A percentile compares a stretch with the other conserved stretches of the same genome.
These are phyloP conservation scores for Xylaria sp. DNA, from an alignment of 2,329 filamentous ascomycete genomes.

Conservation along the genomic window DNA sequence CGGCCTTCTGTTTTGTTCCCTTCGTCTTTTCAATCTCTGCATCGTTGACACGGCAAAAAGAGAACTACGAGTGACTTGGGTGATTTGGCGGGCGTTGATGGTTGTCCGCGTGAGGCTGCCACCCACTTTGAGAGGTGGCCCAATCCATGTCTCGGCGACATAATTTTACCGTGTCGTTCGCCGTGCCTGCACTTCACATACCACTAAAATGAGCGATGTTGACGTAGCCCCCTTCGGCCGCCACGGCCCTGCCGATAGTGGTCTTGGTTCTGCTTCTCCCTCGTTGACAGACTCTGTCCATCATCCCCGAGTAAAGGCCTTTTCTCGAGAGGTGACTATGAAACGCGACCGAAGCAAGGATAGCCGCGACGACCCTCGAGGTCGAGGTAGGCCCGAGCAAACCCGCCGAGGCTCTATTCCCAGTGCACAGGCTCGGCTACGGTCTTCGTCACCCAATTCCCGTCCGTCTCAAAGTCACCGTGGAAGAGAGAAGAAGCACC, in stretches of 20 bases:
- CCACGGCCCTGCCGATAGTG: slow-evolving; percentile 41
- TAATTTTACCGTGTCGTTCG: slow-evolving; percentile 46
- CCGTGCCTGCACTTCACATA: slow-evolving; percentile 27
- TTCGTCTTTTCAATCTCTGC: background rate
- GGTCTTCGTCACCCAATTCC: slow-evolving; percentile 43
- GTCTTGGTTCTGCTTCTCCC: slow-evolving; percentile 17
- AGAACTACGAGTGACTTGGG: slow-evolving; percentile 11
- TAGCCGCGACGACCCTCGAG: slow-evolving; percentile 51
- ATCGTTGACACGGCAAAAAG: slow-evolving; percentile 10
- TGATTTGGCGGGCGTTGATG: slow-evolving; percentile 27
- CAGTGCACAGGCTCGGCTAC: slow-evolving; percentile 41
- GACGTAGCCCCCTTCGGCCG: slow-evolving; percentile 42
- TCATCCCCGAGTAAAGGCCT: slow-evolving; percentile 35
- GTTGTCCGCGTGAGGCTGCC: slow-evolving; percentile 44
- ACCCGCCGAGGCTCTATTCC: slow-evolving; percentile 42
- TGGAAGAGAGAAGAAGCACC: slow-evolving; percentile 42
- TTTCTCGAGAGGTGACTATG: slow-evolving; percentile 55
- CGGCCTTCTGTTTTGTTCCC: background rate
- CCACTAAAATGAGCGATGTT: slow-evolving; percentile 44
- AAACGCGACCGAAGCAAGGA: slow-evolving; percentile 54
- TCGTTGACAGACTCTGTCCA: slow-evolving; percentile 35
- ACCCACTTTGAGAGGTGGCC: slow-evolving; percentile 45
- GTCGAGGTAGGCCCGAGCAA: slow-evolving; percentile 51
- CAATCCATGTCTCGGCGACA: slow-evolving; percentile 49
- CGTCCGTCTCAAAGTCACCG: slow-evolving; percentile 43